phyloP scores from a whole-genome alignment of 2,329 filamentous ascomycete genomes.

The Claviceps monticola region DNA sequence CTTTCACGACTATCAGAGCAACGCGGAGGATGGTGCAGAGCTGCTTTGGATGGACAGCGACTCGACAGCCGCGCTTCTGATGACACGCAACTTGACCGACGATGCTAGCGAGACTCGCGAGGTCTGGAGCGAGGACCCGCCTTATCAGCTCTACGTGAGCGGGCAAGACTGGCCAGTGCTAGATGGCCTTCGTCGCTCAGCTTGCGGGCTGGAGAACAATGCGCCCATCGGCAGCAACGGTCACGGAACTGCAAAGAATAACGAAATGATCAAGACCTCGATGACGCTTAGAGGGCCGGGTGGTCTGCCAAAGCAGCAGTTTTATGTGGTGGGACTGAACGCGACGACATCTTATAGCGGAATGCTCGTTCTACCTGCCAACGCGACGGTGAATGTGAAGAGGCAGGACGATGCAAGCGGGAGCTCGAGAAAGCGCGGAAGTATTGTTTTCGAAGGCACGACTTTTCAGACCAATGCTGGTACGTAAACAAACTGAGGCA shows the following conservation, averaged over 20 bases:
- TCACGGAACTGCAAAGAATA: conserved; percentile 21
- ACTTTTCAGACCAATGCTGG: conserved; percentile 67
- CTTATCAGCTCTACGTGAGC: conserved; percentile 68
- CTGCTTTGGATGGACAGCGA: conserved; percentile 80
- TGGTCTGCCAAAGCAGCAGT: conserved; percentile 69
- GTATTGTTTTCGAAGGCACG: conserved; percentile 56
- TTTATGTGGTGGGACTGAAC: conserved; percentile 67
- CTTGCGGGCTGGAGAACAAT: conserved; percentile 60
- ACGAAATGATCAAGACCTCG: conserved; percentile 34
- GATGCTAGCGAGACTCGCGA: conserved; percentile 40
- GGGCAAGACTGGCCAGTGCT: conserved; percentile 45
- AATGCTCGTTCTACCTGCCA: conserved; percentile 52
- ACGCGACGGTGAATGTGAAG: conserved; percentile 30
- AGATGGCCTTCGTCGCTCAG: conserved; percentile 62
- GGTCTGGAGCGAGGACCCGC: conserved; percentile 36
- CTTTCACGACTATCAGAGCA: conserved; percentile 50
- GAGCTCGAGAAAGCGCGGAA: conserved; percentile 44
- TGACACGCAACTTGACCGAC: conserved; percentile 58
- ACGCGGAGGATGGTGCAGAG: conserved; percentile 28
- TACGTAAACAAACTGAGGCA: conserved; percentile 26
- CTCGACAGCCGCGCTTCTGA: conserved; percentile 60
- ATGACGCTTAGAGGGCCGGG: conserved; percentile 57
- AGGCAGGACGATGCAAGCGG: conserved; percentile 15
- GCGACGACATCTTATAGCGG: conserved; percentile 57
- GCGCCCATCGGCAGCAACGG: conserved; percentile 46